Evolutionary conservation across 257 asterid species (phyloP), one percentile per base, ranked within the genome.

Genomic region (Schizonepeta tenuifolia): DNA sequence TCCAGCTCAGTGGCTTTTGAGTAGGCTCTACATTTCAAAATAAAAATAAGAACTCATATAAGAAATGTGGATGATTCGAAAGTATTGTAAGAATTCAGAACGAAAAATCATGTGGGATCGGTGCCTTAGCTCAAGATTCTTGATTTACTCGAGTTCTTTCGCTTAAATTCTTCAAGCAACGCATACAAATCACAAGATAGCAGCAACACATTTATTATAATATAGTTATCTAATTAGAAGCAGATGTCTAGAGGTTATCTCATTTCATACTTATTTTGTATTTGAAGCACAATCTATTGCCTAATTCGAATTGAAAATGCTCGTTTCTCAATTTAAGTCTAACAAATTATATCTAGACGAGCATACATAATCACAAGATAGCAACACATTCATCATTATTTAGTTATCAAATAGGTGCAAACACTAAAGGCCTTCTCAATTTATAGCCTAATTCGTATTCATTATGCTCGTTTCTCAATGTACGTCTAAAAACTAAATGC

Each of bases 1-100:
- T 71, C 98, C 98, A 92, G 78, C 86, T 90, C 74, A 92, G 75
- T 2, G 96, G 87, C 77, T 56, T 82, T 64, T 49, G 68, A 47
- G 74, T 83, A 4, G 87, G 84, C 43, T 82, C 90, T 63, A 81
- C 51, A 69, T 87, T 94, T 86, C 69, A 60, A 40, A 54, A 72
- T 41, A 57, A 9, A 55, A 72, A 67, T 8, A 17, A 31, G 55
- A 26, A 62, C 3, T 5, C 17, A 0, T 2, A n/a, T 35, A 35
- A 26, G 7, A 28, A 9, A 26, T 15, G 24, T 36, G 36, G 21
- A 47, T 20, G 26, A 20, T 55, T 65, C 17, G 56, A 17, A 54
- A 28, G 12, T 40, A 22, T 4, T n/a, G 55, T 8, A 69, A 71
- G 22, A 40, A 70, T 13, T 70, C 18, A 24, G 1, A 41, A 70